These are phyloP conservation scores for Sporisorium scitamineum DNA, from an alignment of 1,284 basidiomycete genomes.

Conservation along the genomic window DNA sequence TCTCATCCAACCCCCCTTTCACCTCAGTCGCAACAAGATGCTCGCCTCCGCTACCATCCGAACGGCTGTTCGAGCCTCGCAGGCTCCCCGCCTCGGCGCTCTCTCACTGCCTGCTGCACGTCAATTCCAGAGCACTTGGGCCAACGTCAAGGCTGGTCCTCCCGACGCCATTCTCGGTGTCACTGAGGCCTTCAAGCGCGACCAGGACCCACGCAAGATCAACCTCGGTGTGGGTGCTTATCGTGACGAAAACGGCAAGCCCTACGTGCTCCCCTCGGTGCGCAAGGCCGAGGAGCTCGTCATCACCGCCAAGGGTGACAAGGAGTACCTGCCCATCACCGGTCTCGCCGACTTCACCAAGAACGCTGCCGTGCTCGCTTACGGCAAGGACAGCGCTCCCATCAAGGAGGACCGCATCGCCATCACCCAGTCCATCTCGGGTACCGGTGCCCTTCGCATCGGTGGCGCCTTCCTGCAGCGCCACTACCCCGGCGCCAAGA, in stretches of 20 bases:
- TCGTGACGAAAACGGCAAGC: slow-evolving; percentile 93
- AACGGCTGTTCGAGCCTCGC: slow-evolving; percentile 39
- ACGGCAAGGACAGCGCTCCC: slow-evolving; percentile 79
- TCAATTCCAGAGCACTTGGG: slow-evolving; percentile 80
- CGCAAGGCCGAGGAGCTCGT: slow-evolving; percentile 90
- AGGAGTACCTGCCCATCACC: slow-evolving; percentile 98
- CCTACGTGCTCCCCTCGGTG: slow-evolving; percentile 90
- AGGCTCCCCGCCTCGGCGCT: slow-evolving; percentile 33
- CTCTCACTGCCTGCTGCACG: slow-evolving; percentile 39
- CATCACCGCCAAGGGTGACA: slow-evolving; percentile 80
- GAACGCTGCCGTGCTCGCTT: slow-evolving; percentile 90
- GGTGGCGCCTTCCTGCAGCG: slow-evolving; percentile 88
- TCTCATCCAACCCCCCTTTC: background rate
- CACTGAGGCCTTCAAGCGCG: slow-evolving; percentile 91
- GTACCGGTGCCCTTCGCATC: slow-evolving; percentile 96
- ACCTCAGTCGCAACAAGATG: slow-evolving; percentile 24
- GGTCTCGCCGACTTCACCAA: slow-evolving; percentile 89
- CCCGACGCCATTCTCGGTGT: slow-evolving; percentile 96
- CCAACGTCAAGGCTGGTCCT: slow-evolving; percentile 84
- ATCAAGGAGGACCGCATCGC: slow-evolving; percentile 80
- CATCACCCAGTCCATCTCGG: slow-evolving; percentile 95
- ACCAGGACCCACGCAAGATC: slow-evolving; percentile 87
- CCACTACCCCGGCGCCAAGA: slow-evolving; percentile 88
- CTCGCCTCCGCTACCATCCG: slow-evolving; percentile 43
- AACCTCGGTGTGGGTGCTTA: slow-evolving; percentile 88